Base-by-base conservation (phyloP, 2,329 filamentous ascomycete genomes). In the Penicillium digitatum region DNA sequence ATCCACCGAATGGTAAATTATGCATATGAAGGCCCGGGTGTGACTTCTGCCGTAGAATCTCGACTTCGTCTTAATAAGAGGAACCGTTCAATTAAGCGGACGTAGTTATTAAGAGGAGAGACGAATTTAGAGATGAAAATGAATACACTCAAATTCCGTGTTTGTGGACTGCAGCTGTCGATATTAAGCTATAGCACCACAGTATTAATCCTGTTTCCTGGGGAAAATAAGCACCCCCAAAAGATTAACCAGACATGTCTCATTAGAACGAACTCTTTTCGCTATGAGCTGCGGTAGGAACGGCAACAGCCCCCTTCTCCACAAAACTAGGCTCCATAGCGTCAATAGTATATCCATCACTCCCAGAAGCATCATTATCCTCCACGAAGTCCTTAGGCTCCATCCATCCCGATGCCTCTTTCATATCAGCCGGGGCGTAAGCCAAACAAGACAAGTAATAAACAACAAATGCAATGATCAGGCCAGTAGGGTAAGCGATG, bases 401-500 rank as follows among this genome's bases (percentile, higher is more conserved):
- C n/a, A 53, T 62, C 72, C 71, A 74, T 3, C 56, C 60, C 29
- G 62, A 54, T 0, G n/a, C 43, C n/a, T 32, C 26, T 22, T 54
- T 49, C 45, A 62, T 59, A 3, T 46, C 56, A 9, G 40, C 7
- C 2, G 57, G 55, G 5, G 55, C 20, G 11, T 45, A 57, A 2
- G 38, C 32, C 6, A 58, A 22, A 26, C 57, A 59, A 39, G 46
- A 27, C 18, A 50, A 3, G 38, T 55, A 62, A 51, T 65, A 67
- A 10, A 61, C 49, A 0, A 34, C 47, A 24, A 64, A 64, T 0
- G 58, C 57, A 22, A 66, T 47, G 5, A 66, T 18, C 52, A 85
- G 75, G 3, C 79, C 77, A 6, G 83, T 80, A 61, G 78, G 78
- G 52, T 78, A 81, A 0, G 82, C 81, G 24, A 85, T 72, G 57